Base-by-base conservation (phyloP, 2,329 filamentous ascomycete species). In the Fusarium transvaalense region DNA sequence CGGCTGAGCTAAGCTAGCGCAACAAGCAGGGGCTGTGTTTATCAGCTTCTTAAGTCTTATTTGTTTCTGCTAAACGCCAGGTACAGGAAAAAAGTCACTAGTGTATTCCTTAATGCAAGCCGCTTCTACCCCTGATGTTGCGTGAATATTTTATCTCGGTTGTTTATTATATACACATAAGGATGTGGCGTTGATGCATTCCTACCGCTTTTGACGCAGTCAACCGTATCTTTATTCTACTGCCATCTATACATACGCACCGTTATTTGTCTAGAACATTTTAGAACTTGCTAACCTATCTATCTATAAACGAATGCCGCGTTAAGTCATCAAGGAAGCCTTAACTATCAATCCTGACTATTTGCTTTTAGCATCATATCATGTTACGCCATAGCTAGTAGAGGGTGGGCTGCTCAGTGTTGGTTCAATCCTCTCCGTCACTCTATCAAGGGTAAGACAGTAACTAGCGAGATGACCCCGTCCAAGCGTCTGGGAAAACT, bases 21-120 rank as follows among this genome's bases (percentile, higher is more conserved):
- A 38, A 13, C 10, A 29, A 50, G 46, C 34, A 50, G 14, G 34
- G 45, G 23, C 23, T 25, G 15, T 29, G 17, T 38, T 17, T 25
- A 50, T 17, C 15, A 14, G 46, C 15, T 48, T 48, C 46, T 37
- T 27, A 19, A 37, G 31, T 25, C 46, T 21, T 37, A 48, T 48
- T 48, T 5, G 46, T 48, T 48, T 48, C 21, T 21, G 19, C 21
- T 48, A 48, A 43, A 48, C 32, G 46, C 46, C 46, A 37, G 21
- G 37, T 48, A 48, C 21, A 48, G 19, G 15, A 27, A 37, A 27
- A 27, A 48, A n/a, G 45, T 48, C 45, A 17, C 45, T 48, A 48
- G 10, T 27, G 31, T 14, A 32, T 35, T 48, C 32, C 10, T 25
- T n/a, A 48, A 48, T 27, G 32, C 21, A 37, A 48, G 14, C 14